These are phyloP conservation scores for Vaccinium macrocarpon DNA, from an alignment of 148 eudicot genomes.

Conservation along the genomic window DNA sequence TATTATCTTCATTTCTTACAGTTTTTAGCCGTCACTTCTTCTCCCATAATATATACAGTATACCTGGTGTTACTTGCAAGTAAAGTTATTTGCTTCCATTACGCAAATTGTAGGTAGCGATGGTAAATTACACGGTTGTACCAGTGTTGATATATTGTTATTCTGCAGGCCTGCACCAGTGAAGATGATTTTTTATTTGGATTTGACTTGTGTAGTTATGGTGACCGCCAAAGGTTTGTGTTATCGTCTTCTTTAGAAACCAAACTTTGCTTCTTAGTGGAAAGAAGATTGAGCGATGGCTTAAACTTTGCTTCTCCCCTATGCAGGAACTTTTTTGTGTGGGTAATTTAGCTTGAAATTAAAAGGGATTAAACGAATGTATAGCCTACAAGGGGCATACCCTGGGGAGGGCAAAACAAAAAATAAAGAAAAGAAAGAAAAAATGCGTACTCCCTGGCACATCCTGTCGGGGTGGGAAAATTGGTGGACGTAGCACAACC, in stretches of 20 bases:
- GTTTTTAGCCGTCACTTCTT: neutral
- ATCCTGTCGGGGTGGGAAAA: too few relatives aligned
- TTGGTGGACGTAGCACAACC: too few relatives aligned
- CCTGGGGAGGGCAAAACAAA: too few relatives aligned
- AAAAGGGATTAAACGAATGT: too few relatives aligned
- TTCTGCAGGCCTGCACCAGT: conserved; percentile 69
- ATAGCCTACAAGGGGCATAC: too few relatives aligned
- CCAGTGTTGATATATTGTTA: neutral
- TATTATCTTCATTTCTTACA: neutral
- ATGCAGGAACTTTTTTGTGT: too few relatives aligned
- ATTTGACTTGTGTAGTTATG: conserved; percentile 92
- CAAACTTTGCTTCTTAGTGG: neutral
- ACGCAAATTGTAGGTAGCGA: neutral
- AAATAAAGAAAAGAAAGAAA: too few relatives aligned
- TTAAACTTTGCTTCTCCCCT: neutral
- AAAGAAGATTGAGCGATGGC: neutral
- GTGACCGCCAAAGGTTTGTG: conserved; percentile 73
- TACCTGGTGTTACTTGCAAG: conserved; percentile 3
- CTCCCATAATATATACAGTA: neutral
- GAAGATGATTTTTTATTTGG: conserved; percentile 85
- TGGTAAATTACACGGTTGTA: neutral
- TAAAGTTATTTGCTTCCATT: neutral
- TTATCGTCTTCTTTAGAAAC: neutral
- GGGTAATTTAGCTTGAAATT: too few relatives aligned
- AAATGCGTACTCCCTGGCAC: too few relatives aligned